Evolutionary conservation across 345 rosid genomes (phyloP), one percentile per base, ranked within the genome.

Genomic region (Brassica juncea): DNA sequence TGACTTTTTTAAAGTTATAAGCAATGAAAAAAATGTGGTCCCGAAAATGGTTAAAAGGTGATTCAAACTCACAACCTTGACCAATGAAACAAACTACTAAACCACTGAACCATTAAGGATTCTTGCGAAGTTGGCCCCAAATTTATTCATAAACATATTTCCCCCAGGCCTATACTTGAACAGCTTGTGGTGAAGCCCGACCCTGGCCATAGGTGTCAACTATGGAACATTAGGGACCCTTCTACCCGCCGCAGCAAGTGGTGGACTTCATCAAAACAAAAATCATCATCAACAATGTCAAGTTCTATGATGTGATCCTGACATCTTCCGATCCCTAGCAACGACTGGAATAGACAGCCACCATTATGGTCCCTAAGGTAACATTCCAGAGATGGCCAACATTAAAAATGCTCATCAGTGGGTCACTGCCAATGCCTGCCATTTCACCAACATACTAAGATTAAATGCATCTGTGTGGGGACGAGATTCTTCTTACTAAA

Each of bases 191-290:
- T 28, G 31, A 28, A 28, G 31, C 31, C 31, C 31, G 31, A 4
- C 31, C 31, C 31, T 28, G 31, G 31, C 31, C 81, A 65, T 92
- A 15, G 97, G 97, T 0, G 77, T 92, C 55, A 92, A 92, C 88
- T 92, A 92, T 61, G 94, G 97, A 63, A 84, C 90, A 14, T 2
- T 84, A 1, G 90, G 85, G 21, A 88, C 89, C 84, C 97, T 91
- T 49, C 92, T 88, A 0, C 31, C 79, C 94, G 0, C 92, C 94
- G 0, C 16, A 86, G 3, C 60, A 86, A 66, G 94, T 91, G 42
- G 91, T 93, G 32, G 80, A 85, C 68, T 88, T 91, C 84, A 79
- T 91, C 65, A 81, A 79, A 55, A 82, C 91, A n/a, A 70, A 81
- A 32, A 91, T 94, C 1, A 84, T 30, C 32, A 77, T 91, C 25